Base-by-base conservation (phyloP, 2,329 filamentous ascomycete species). In the Davidsoniella neocaledoniae region DNA sequence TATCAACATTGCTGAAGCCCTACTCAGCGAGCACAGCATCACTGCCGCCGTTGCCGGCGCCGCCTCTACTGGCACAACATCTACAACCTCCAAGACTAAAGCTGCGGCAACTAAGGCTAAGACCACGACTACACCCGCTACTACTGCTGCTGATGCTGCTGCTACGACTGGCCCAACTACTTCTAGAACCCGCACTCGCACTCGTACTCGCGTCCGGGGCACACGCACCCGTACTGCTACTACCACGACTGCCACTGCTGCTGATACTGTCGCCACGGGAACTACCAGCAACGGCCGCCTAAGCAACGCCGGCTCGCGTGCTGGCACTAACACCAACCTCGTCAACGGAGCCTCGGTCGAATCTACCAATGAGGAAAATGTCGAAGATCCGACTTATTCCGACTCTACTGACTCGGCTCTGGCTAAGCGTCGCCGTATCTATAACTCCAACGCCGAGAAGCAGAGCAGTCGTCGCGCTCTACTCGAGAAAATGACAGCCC, bases 401-500 rank as follows among this genome's bases (percentile, higher is more conserved):
- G 7, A 14, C 19, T 25, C 42, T 44, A 17, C 23, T 44, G 42
- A 38, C 17, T 33, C 37, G 4, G 40, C 26, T 29, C 33, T 46
- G 12, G 14, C 19, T 19, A 50, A 50, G 41, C 48, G 48, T 33
- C 48, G 48, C 41, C 48, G 48, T 14, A 33, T 50, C 41, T 50
- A 39, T 19, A 39, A 17, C 9, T 5, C 39, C 16, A 49, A 26
- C 23, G 36, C 42, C 7, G 43, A 26, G 14, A 50, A 50, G 42
- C 48, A 50, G 36, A 50, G 19, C 25, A 37, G 19, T 4, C 48
- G 48, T 19, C 33, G 48, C n/a, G 33, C 42, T 12, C 21, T 46
- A 21, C 21, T 21, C 21, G 21, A 21, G 21, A 21, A 21, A 21
- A 21, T 21, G 21, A 4, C 21, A 21, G 21, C 21, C 21, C 21